Base-by-base conservation (phyloP, 345 rosid species). In the Salix viminalis region DNA sequence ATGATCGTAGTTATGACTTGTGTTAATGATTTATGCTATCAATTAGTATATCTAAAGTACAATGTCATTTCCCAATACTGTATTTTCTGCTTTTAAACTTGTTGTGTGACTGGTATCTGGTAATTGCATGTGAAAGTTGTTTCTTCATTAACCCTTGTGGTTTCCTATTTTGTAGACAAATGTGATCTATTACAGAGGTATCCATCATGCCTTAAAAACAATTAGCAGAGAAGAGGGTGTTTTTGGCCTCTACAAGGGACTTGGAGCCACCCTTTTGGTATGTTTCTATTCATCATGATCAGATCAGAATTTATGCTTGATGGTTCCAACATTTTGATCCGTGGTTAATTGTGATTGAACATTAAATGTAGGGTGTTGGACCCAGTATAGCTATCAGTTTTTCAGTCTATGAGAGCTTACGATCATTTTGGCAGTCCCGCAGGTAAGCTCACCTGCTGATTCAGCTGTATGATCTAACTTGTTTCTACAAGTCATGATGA, bases 181-280 rank as follows among this genome's bases (percentile, higher is more conserved):
- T 70, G 26, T 86, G 36, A 85, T 88, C 48, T 96, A 96, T 83
- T 96, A 96, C 75, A 86, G 89, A 83, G 99, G 99, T 37, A 87
- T 96, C 79, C 72, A 77, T 67, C 97, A 96, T 84, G 87, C 98
- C 61, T 86, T 94, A 24, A 77, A 73, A 41, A 96, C 94, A 77
- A 96, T 96, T 73, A 83, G 86, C 87, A 87, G 84, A 81, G 99
- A 94, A 11, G 98, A 94, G 79, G 97, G 99, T 30, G 30, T 91
- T 74, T 78, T 86, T 42, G 99, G 99, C 71, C 80, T 96, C 75
- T 96, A 94, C 83, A 94, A 92, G 86, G 99, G 99, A 73, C 94
- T 96, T 83, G 98, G 99, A 81, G 91, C 98, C 7, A 96, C 99
- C 48, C 83, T 94, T 69, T 83, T 96, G 97, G 99, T 92, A 88